These are phyloP conservation scores for Tylopilus subfusipes DNA, from an alignment of 768 basidiomycete species.

Conservation along the genomic window DNA sequence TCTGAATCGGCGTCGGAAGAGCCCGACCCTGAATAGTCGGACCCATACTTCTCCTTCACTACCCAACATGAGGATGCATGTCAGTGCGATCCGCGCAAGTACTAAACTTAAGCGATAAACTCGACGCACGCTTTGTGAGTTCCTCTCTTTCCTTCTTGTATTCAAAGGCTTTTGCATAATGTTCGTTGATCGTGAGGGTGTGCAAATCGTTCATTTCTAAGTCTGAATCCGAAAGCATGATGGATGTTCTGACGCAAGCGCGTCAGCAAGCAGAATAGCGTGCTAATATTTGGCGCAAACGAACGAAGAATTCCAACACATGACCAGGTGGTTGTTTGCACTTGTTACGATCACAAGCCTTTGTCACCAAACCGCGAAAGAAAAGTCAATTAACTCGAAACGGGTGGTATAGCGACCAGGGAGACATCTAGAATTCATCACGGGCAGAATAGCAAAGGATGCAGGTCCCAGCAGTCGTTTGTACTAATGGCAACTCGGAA, in stretches of 20 bases:
- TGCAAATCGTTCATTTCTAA: slow-evolving; percentile 42
- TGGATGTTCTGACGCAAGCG: neutral
- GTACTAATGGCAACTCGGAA: too few relatives aligned
- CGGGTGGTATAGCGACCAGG: too few relatives aligned
- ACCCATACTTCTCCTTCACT: slow-evolving; percentile 90
- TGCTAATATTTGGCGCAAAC: neutral
- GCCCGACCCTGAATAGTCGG: slow-evolving; percentile 47
- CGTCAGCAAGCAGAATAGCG: neutral
- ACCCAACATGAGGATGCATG: neutral
- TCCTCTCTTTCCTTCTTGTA: slow-evolving; percentile 84
- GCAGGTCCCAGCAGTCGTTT: too few relatives aligned
- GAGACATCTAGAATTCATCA: too few relatives aligned
- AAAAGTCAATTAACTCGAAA: too few relatives aligned
- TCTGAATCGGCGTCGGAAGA: slow-evolving; percentile 33
- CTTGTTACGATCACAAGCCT: slow-evolving; percentile 17
- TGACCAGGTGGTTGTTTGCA: slow-evolving; percentile 13
- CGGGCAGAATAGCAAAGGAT: too few relatives aligned
- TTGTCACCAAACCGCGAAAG: neutral
- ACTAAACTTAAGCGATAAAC: neutral
- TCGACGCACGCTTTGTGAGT: slow-evolving; percentile 62
- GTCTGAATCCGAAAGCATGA: slow-evolving; percentile 52
- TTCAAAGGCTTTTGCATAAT: slow-evolving; percentile 79
- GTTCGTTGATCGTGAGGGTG: slow-evolving; percentile 65
- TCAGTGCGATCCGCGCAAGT: neutral
- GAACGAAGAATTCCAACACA: too few relatives aligned